Evolutionary conservation across 768 basidiomycete species (phyloP).

Genomic region (Strobilomyces confusus): DNA sequence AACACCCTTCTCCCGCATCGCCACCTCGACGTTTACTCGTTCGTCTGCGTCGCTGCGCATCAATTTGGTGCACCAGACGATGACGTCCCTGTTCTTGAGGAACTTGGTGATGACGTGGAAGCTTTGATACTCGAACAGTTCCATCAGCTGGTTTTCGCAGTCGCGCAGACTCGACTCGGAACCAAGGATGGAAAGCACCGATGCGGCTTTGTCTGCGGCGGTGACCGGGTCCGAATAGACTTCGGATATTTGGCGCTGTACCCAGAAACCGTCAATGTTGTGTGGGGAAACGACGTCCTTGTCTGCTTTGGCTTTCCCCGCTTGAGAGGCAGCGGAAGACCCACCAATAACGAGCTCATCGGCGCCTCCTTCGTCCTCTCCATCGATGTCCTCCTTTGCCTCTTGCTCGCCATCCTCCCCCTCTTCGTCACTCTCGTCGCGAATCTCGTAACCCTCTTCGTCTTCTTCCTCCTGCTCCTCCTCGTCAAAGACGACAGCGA

Average conservation of each 20-base stretch:
- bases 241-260: slow-evolving; percentile 89
- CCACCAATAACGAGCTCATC: slow-evolving; percentile 81
- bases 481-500: slow-evolving; percentile 96
- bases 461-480: slow-evolving; percentile 95
- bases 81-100: slow-evolving; percentile 91
- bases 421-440: slow-evolving; percentile 75
- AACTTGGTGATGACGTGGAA: slow-evolving; percentile 89
- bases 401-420: slow-evolving; percentile 50
- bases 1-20: slow-evolving; percentile 95
- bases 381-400: slow-evolving; percentile 39
- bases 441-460: slow-evolving; percentile 83
- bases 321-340: slow-evolving; percentile 44
- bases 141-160: slow-evolving; percentile 95
- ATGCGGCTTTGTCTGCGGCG: slow-evolving; percentile 83
- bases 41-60: slow-evolving; percentile 87
- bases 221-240: slow-evolving; percentile 93
- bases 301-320: slow-evolving; percentile 53
- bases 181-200: slow-evolving; percentile 79
- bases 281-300: slow-evolving; percentile 85
- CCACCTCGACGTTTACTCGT: slow-evolving; percentile 90
- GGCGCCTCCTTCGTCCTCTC: slow-evolving; percentile 46
- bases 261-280: slow-evolving; percentile 96
- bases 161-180: slow-evolving; percentile 88
- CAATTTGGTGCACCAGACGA: slow-evolving; percentile 98
- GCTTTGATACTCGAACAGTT: slow-evolving; percentile 89